phyloP scores from a whole-genome alignment of 768 basidiomycete genomes.

The Naganishia vishniacii region DNA sequence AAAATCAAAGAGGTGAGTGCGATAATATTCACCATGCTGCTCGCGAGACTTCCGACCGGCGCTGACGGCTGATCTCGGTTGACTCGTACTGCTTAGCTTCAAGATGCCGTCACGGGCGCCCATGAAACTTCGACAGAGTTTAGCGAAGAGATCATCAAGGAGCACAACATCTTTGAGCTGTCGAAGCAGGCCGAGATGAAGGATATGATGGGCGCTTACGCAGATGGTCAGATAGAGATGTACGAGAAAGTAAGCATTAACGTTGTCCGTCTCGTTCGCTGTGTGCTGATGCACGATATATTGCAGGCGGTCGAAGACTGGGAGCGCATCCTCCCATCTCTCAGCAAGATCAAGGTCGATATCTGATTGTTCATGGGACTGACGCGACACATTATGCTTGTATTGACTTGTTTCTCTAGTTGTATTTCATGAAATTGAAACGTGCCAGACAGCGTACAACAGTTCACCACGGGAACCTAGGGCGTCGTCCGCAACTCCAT shows the following conservation, averaged over 20 bases:
- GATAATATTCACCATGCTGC: not conserved
- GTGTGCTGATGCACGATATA: too few species aligned
- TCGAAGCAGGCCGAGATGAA: slow-evolving; percentile 96
- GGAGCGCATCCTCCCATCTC: slow-evolving; percentile 57
- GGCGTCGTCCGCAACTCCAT: too few species aligned
- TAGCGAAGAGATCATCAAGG: slow-evolving; percentile 86
- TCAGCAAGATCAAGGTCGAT: slow-evolving; percentile 20
- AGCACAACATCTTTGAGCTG: slow-evolving; percentile 82
- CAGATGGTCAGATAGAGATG: slow-evolving; percentile 92
- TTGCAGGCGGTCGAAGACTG: slow-evolving; percentile 88
- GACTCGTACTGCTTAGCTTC: slow-evolving; percentile 57
- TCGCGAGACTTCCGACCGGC: too few species aligned
- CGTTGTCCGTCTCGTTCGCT: not conserved
- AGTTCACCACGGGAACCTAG: too few species aligned
- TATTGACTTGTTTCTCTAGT: not conserved
- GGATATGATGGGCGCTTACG: slow-evolving; percentile 79
- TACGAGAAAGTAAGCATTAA: slow-evolving; percentile 62
- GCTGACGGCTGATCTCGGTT: not conserved
- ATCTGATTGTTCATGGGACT: too few species aligned
- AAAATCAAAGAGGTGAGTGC: slow-evolving; percentile 86
- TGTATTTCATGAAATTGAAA: not conserved
- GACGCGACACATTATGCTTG: too few species aligned
- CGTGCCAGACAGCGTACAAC: not conserved
- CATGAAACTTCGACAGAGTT: slow-evolving; percentile 96
- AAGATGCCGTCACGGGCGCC: slow-evolving; percentile 91